Evolutionary conservation across 2,329 filamentous ascomycete species (phyloP).

Genomic region (Cercospora nicotianae): DNA sequence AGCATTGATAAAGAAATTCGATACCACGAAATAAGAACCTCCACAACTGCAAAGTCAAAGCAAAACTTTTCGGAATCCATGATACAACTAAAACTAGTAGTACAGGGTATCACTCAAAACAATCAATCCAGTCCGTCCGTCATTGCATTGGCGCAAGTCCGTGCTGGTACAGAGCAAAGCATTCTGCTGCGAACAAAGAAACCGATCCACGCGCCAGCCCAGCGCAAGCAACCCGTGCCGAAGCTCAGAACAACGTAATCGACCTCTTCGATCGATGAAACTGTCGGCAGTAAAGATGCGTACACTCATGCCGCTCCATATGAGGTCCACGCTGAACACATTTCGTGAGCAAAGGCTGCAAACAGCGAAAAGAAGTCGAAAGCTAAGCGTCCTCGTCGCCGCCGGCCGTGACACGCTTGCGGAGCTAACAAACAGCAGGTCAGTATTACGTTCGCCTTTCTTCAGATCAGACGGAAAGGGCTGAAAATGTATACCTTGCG

Average conservation of each 20-base stretch:
- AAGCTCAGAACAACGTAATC: conserved; percentile 1
- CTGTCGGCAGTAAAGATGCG: conserved; percentile 8
- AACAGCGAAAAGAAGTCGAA: conserved; percentile 7
- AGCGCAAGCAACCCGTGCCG: not conserved
- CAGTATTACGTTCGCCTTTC: not conserved
- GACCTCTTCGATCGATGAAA: not conserved
- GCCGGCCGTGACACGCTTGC: conserved; percentile 19
- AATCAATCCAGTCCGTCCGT: not conserved
- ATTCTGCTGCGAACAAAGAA: not conserved
- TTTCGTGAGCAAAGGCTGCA: not conserved
- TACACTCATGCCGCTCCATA: not conserved
- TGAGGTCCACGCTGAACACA: conserved; percentile 9
- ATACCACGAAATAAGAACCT: not conserved
- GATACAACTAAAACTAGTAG: not conserved
- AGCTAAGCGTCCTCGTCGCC: conserved; percentile 15
- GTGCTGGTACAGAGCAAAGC: not conserved
- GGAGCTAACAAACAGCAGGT: conserved; percentile 17
- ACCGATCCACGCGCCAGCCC: not conserved
- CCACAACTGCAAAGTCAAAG: not conserved
- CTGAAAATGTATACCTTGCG: conserved; percentile 29
- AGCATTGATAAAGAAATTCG: not conserved
- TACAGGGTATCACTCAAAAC: not conserved
- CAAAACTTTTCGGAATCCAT: not conserved
- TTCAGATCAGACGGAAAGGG: not conserved
- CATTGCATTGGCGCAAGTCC: not conserved